These are phyloP conservation scores for Neostapfia colusana DNA, from an alignment of 176 grass and related monocot species.

Conservation along the genomic window DNA sequence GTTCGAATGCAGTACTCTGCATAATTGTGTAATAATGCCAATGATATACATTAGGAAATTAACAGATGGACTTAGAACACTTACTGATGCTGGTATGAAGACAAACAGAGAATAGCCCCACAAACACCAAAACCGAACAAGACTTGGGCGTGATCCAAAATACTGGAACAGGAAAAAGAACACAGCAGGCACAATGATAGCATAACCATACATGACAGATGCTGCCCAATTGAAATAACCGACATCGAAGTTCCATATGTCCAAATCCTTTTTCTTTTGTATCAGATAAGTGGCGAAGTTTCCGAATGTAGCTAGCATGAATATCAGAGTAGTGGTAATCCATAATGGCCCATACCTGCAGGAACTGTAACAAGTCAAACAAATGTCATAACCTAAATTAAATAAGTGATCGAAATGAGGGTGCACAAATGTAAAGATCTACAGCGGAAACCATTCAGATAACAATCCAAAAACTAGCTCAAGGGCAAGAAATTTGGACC, in stretches of 20 bases:
- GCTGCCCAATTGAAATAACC: slow-evolving; percentile 86
- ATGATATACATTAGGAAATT: slow-evolving; percentile 16
- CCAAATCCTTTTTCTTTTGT: slow-evolving; percentile 61
- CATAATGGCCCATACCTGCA: slow-evolving; percentile 84
- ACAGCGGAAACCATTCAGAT: background rate
- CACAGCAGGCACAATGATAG: slow-evolving; percentile 60
- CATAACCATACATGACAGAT: slow-evolving; percentile 90
- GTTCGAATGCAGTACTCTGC: background rate
- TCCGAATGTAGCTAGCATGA: slow-evolving; percentile 78
- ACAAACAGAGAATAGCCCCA: slow-evolving; percentile 98
- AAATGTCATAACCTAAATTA: background rate
- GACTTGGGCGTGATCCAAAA: slow-evolving; percentile 72
- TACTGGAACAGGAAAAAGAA: slow-evolving; percentile 95
- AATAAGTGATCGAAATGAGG: slow-evolving; percentile 1
- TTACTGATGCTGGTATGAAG: slow-evolving; percentile 89
- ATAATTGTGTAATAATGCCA: slow-evolving; percentile 13
- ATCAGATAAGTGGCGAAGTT: slow-evolving; percentile 85
- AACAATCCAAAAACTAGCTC: background rate
- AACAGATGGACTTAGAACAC: slow-evolving; percentile 33
- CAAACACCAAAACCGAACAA: slow-evolving; percentile 88
- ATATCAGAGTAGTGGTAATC: slow-evolving; percentile 89
- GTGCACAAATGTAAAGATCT: background rate
- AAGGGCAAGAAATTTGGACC: too few relatives aligned
- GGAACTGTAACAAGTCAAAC: slow-evolving; percentile 20
- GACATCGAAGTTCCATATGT: slow-evolving; percentile 80